A percentile compares a stretch with the other conserved stretches of the same genome.
These are phyloP conservation scores for Cyclanthera cordifolia DNA, from an alignment of 306 rosid genomes.

Conservation along the genomic window DNA sequence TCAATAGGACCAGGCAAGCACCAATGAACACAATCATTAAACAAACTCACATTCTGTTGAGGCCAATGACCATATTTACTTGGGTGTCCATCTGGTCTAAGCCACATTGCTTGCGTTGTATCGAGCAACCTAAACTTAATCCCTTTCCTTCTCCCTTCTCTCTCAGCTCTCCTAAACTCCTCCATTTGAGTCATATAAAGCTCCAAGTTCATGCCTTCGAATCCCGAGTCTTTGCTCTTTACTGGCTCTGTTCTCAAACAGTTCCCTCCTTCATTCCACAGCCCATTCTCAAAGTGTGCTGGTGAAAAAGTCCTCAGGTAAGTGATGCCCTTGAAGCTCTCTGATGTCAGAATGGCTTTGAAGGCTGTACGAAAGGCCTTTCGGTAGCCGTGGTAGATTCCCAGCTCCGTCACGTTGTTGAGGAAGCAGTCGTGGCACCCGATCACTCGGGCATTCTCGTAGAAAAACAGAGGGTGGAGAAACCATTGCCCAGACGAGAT, in stretches of 20 bases:
- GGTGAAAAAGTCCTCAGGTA: conserved; percentile 65
- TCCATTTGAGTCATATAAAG: conserved; percentile 72
- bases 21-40: conserved; percentile 91
- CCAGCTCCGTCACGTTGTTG: conserved; percentile 45
- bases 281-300: conserved; percentile 70
- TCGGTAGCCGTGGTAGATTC: conserved; percentile 59
- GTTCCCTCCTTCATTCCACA: conserved; percentile 71
- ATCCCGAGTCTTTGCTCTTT: conserved; percentile 42
- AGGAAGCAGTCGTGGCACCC: conserved; percentile 66
- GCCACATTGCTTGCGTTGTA: conserved; percentile 41
- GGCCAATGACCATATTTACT: conserved; percentile 83
- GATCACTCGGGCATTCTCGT: conserved; percentile 30
- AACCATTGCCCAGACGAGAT: conserved; percentile 86
- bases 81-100: conserved; percentile 95
- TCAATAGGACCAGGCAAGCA: conserved; percentile 84
- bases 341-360: conserved; percentile 40
- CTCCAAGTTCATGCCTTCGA: conserved; percentile 51
- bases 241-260: conserved; percentile 63
- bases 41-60: conserved; percentile 48
- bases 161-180: conserved; percentile 54
- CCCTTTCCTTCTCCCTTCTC: conserved; percentile 44
- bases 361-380: conserved; percentile 55
- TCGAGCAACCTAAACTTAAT: conserved; percentile 52
- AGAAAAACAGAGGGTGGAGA: conserved; percentile 38
- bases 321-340: conserved; percentile 51